Base-by-base conservation (phyloP, 2,329 filamentous ascomycete genomes). In the Dothiorella sarmentorum region DNA sequence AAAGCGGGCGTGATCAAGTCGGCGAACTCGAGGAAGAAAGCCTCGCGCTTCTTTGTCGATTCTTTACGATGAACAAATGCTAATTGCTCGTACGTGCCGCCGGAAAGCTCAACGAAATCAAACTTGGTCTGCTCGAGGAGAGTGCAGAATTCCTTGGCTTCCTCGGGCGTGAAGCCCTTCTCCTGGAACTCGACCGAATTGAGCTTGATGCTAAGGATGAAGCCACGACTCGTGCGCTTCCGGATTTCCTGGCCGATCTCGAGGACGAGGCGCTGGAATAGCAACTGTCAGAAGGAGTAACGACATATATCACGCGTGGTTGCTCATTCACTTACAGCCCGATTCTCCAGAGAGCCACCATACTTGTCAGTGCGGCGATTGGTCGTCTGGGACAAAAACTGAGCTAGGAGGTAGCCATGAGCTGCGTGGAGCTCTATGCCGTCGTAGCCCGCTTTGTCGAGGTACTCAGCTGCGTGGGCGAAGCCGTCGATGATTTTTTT, bases 21-120 rank as follows among this genome's bases (percentile, higher is more conserved):
- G 0, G 73, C 82, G 62, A 88, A 89, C 44, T 87, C 82, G 1
- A 88, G 74, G 72, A 90, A 89, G 75, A 86, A 89, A 0, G 85
- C 84, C 64, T 89, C 86, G 7, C 86, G 79, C 0, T 78, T 78
- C 11, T 73, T 71, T 1, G 83, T 85, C 5, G 75, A 79, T 42
- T 85, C 82, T 76, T 75, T 20, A 73, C 29, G 7, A 3, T 47
- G 10, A 33, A 38, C 56, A 61, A 84, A 65, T 57, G 15, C 58
- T 17, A 57, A 51, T 29, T 44, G 64, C 64, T 67, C 65, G 17
- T 65, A 56, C 55, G 64, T 81, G 0, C 87, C 86, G 0, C 87
- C 87, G 17, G 80, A 84, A 24, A 90, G 79, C 69, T 90, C 86
- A 2, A 90, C 71, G 63, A 88, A 89, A 69, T 90, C 87, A 1